Base-by-base conservation (phyloP, 225 moss, liverwort and hornwort species). In the Bryum argenteum region DNA sequence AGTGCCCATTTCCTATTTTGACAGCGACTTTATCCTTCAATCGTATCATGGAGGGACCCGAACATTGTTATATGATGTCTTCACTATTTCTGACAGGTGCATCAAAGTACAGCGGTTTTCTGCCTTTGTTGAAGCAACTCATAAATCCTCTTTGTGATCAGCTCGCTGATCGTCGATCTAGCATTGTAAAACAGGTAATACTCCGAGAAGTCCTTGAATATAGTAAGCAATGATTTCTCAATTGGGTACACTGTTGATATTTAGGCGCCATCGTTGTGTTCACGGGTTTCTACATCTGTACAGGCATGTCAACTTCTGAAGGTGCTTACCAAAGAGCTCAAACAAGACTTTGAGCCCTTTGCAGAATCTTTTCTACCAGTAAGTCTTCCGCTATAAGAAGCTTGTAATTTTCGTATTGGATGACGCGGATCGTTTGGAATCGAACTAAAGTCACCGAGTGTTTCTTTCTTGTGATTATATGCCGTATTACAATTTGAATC, bases 321-420 rank as follows among this genome's bases (percentile, higher is more conserved):
- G 68, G 76, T 83, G 79, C 79, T 98, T 71, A 87, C 94, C 14
- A 94, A 75, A 82, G 97, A 98, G 85, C 90, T 98, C 58, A 87
- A 87, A 59, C 74, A 76, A 54, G 86, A 98, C 23, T 98, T 98
- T 61, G 97, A 98, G 80, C 76, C 75, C 59, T 94, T 91, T 51
- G 94, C 94, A 45, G 97, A 98, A 74, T 88, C 97, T 33, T 98
- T 98, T 67, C 78, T 98, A 75, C 97, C 97, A 41, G 97, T 92
- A 60, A 80, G 88, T 82, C 17, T 16, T 54, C 48, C 17, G 45
- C 37, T 54, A 33, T 4, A 33, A 33, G 61, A 71, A 71, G 19
- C 39, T 68, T 47, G 40, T 33, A 17, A 23, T 4, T 64, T 45
- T 62, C 8, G 28, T 67, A 45, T 63, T 56, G 70, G 66, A 79